Base-by-base conservation (phyloP, 441 rosid genomes). In the Daphne laureola region DNA sequence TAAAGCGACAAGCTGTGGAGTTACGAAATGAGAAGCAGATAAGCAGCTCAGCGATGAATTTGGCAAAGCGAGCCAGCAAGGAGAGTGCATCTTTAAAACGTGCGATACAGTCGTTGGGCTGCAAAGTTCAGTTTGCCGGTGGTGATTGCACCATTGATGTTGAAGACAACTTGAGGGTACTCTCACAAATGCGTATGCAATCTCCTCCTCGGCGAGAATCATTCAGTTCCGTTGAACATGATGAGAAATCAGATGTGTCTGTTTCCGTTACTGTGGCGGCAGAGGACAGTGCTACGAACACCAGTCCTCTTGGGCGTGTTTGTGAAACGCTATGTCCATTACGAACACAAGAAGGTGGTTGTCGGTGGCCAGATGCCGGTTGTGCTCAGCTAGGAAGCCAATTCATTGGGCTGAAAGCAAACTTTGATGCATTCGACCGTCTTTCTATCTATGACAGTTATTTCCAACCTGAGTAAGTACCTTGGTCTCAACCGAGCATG, bases 301-400 rank as follows among this genome's bases (percentile, higher is more conserved):
- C 67, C 54, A 75, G 67, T 61, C 64, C 80, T 17, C 25, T 70
- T 8, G 50, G 69, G 51, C 64, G 70, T 17, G 74, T 78, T 17
- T 93, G 99, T 64, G 93, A 85, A 71, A 69, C 76, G 26, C 51
- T 90, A 64, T 90, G 99, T 62, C 97, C 97, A 0, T 57, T 80
- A 59, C 83, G 91, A 46, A 56, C 87, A 51, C 74, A 69, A 12
- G 90, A 90, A 38, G 95, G 95, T 66, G 79, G 81, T 64, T 93
- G 99, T 63, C 67, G 74, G 49, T 93, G 99, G 99, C 93, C 99
- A 7, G 95, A 87, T 53, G 82, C 86, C 0, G 87, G 82, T 17
- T 93, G 99, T 73, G 95, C 93, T 53, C 97, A 82, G 63, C 60
- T 80, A n/a, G 70, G 86, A 66, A 85, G 97, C 69, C 99, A 93